These are phyloP conservation scores for Clitopilus hobsonii DNA, from an alignment of 768 basidiomycete species.

Conservation along the genomic window DNA sequence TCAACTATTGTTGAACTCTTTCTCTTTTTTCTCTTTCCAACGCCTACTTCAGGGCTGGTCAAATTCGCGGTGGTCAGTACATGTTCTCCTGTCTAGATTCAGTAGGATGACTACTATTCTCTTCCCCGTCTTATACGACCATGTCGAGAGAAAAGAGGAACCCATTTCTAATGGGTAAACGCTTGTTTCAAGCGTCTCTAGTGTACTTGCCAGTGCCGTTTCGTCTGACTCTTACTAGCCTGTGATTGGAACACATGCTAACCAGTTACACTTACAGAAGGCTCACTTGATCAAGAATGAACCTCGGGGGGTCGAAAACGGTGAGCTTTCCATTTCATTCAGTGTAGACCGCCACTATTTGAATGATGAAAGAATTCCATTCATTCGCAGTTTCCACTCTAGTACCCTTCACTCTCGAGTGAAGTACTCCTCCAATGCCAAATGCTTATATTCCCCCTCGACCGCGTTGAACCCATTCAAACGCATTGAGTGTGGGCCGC, in stretches of 20 bases:
- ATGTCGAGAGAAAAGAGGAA: slow-evolving; percentile 77
- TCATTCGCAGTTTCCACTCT: slow-evolving; percentile 88
- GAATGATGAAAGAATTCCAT: slow-evolving; percentile 54
- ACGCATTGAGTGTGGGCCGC: slow-evolving; percentile 61
- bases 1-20: slow-evolving; percentile 44
- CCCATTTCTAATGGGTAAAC: slow-evolving; percentile 75
- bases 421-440: slow-evolving; percentile 71
- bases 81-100: slow-evolving; percentile 5
- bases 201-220: slow-evolving; percentile 90
- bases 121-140: slow-evolving; percentile 91
- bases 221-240: slow-evolving; percentile 52
- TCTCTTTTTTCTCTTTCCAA: slow-evolving; percentile 25
- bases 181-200: slow-evolving; percentile 47
- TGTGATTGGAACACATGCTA: slow-evolving; percentile 2
- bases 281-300: slow-evolving; percentile 9
- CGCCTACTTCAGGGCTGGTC: slow-evolving; percentile 37
- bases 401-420: slow-evolving; percentile 53
- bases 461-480: slow-evolving; percentile 69
- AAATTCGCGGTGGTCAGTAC: neutral
- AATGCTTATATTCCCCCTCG: slow-evolving; percentile 72
- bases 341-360: slow-evolving; percentile 11
- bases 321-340: slow-evolving; percentile 1
- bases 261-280: neutral
- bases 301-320: too few species aligned
- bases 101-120: slow-evolving; percentile 67